phyloP scores from a whole-genome alignment of 2,329 filamentous ascomycete species.

The Pseudogymnoascus sp. region DNA sequence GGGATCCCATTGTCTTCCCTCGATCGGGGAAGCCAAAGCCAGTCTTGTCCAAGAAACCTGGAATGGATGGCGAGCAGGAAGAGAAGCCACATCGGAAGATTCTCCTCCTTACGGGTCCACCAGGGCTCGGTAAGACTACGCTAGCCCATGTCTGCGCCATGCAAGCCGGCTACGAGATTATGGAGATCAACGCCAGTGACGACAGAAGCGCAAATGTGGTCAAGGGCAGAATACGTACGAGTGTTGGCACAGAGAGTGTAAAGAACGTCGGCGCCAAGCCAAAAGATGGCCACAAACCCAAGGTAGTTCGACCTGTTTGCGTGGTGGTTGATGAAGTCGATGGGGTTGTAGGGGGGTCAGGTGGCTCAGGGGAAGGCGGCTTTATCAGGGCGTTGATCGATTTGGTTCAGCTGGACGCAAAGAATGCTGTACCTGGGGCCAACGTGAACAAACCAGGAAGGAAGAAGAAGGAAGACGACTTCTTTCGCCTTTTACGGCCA shows the following conservation, averaged over 20 bases:
- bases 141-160: slow-evolving; percentile 90
- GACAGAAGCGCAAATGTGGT: slow-evolving; percentile 86
- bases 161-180: slow-evolving; percentile 91
- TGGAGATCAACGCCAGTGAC: slow-evolving; percentile 97
- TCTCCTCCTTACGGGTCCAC: slow-evolving; percentile 80
- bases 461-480: slow-evolving; percentile 63
- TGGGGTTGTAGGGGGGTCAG: slow-evolving; percentile 76
- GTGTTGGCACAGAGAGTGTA: slow-evolving; percentile 88
- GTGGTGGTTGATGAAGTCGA: slow-evolving; percentile 96
- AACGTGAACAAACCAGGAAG: slow-evolving; percentile 22
- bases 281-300: slow-evolving; percentile 47
- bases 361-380: slow-evolving; percentile 74
- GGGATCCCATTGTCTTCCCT: slow-evolving; percentile 90
- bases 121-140: slow-evolving; percentile 91
- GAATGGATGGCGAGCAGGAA: slow-evolving; percentile 43
- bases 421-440: slow-evolving; percentile 46
- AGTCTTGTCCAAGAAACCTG: slow-evolving; percentile 33
- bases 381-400: slow-evolving; percentile 95
- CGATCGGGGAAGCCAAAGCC: slow-evolving; percentile 49
- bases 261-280: slow-evolving; percentile 55
- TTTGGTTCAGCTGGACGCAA: slow-evolving; percentile 76
- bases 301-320: slow-evolving; percentile 77
- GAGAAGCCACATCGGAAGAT: slow-evolving; percentile 81
- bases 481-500: slow-evolving; percentile 78
- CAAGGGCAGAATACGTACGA: slow-evolving; percentile 81